These are phyloP conservation scores for Trametes sp. DNA, from an alignment of 1,284 basidiomycete species.

Conservation along the genomic window DNA sequence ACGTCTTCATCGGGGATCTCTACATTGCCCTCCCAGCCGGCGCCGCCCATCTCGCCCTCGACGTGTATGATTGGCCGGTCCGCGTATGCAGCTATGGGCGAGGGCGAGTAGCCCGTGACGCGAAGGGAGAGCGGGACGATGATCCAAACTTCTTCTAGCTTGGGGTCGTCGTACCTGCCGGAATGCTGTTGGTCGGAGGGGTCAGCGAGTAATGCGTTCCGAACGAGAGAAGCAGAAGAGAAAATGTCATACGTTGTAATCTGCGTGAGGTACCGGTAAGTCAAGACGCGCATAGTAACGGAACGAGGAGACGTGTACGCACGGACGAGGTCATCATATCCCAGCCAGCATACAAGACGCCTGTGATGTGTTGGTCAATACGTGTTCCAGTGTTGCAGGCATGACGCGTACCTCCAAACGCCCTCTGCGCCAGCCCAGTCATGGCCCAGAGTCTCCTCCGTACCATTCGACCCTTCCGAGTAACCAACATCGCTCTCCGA, in stretches of 20 bases:
- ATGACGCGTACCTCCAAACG: not conserved
- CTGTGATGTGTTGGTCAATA: conserved; percentile 40
- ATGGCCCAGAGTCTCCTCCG: not conserved
- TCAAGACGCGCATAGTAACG: not conserved
- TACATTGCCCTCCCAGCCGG: conserved; percentile 40
- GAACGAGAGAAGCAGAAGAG: not conserved
- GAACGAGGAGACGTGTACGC: conserved; percentile 31
- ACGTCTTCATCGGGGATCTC: conserved; percentile 30
- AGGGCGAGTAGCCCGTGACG: conserved; percentile 52
- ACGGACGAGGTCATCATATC: conserved; percentile 62
- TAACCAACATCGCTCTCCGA: not conserved
- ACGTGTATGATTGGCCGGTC: conserved; percentile 60
- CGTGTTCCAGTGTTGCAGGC: conserved; percentile 30
- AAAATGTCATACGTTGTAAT: not conserved
- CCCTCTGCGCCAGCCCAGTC: not conserved
- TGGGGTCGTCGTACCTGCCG: conserved; percentile 39
- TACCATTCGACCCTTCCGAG: not conserved
- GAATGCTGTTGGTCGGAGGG: conserved; percentile 34
- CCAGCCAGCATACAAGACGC: conserved; percentile 52
- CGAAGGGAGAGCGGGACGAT: conserved; percentile 61
- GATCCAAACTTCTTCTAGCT: conserved; percentile 55
- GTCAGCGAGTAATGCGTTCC: no score
- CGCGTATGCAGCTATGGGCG: conserved; percentile 43
- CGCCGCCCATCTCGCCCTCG: conserved; percentile 52
- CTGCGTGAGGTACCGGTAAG: not conserved